Conservation (phyloP, 1,284 basidiomycete genomes). For the Cystobasidiaceae sp. region DNA sequence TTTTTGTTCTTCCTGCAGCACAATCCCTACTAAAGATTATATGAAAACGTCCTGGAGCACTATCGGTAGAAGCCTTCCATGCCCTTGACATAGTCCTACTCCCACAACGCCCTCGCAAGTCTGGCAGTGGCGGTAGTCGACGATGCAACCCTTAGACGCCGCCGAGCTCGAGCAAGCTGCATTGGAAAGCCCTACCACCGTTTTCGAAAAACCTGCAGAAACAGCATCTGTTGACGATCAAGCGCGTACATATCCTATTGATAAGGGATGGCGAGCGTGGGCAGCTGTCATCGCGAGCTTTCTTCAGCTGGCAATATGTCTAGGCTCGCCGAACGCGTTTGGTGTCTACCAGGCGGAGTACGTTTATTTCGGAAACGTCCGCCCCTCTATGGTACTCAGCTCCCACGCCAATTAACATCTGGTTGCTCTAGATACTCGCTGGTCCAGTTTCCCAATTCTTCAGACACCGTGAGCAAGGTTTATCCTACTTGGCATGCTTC, state of each 20-base stretch:
- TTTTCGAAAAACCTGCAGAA: not conserved
- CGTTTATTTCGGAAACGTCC: not conserved
- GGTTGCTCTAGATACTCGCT: conserved; percentile 4
- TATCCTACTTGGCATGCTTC: not conserved
- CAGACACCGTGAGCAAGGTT: not conserved
- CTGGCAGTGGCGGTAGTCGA: too few relatives aligned
- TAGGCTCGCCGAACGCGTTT: conserved; percentile 2
- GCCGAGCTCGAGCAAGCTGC: too few relatives aligned
- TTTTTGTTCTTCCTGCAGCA: too few relatives aligned
- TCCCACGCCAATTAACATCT: not conserved
- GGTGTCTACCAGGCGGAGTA: conserved; percentile 25
- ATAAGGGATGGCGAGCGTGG: conserved; percentile 5
- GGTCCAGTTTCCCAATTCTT: conserved; percentile 20
- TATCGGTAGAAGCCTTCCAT: too few relatives aligned
- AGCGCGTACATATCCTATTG: not conserved
- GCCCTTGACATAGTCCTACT: too few relatives aligned
- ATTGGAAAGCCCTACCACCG: too few relatives aligned
- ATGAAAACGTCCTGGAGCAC: too few relatives aligned
- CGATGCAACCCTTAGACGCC: too few relatives aligned
- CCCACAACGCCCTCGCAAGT: too few relatives aligned
- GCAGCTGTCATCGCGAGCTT: not conserved
- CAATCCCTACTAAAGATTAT: too few relatives aligned
- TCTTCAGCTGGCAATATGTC: conserved; percentile 1
- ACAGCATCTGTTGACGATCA: not conserved
- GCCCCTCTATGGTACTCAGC: not conserved